phyloP scores from a whole-genome alignment of 1,284 basidiomycete species.

The Apiotrichum sp. region DNA sequence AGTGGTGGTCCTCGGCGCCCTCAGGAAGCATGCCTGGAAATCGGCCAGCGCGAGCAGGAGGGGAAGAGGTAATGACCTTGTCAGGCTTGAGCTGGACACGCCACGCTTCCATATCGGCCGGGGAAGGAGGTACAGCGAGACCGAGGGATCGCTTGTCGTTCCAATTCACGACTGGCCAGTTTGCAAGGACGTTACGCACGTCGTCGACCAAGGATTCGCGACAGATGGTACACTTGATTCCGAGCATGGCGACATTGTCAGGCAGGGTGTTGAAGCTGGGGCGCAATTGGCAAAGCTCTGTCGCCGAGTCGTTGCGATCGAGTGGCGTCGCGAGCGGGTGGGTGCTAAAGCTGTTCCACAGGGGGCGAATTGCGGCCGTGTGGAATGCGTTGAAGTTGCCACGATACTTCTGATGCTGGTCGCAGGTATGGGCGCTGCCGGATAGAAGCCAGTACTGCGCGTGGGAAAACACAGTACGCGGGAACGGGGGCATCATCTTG shows the following conservation, averaged over 20 bases:
- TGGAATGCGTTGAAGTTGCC: neutral
- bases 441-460: neutral
- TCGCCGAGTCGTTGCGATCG: neutral
- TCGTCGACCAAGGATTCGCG: neutral
- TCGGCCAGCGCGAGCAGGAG: too few relatives aligned
- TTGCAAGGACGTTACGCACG: neutral
- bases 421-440: neutral
- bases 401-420: neutral
- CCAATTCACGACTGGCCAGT: neutral
- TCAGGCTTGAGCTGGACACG: neutral
- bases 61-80: too few relatives aligned
- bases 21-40: too few relatives aligned
- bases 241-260: neutral
- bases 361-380: neutral
- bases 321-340: neutral
- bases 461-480: neutral
- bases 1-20: too few relatives aligned
- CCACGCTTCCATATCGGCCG: neutral
- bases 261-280: neutral
- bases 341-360: neutral
- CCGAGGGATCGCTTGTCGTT: neutral
- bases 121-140: neutral
- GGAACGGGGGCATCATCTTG: neutral
- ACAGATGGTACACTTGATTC: neutral
- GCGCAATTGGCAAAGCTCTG: neutral